These are phyloP conservation scores for Pyrus bretschneideri DNA, from an alignment of 306 rosid genomes.

Conservation along the genomic window DNA sequence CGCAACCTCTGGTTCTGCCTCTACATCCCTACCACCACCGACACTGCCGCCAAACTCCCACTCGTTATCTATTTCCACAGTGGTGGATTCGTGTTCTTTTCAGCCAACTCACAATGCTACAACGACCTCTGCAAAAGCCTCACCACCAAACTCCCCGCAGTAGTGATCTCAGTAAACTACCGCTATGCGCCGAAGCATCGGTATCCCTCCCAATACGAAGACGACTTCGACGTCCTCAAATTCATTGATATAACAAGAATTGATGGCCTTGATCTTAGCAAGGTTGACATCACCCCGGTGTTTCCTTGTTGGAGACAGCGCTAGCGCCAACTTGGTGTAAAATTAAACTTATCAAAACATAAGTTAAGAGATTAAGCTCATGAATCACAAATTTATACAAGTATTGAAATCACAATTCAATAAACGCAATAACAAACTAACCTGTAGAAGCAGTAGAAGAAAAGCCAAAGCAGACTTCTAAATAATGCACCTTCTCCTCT, in stretches of 20 bases:
- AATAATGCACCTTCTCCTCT: no score
- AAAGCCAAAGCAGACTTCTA: no score
- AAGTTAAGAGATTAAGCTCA: no score
- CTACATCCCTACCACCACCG: neutral
- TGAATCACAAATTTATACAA: no score
- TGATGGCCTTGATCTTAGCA: neutral
- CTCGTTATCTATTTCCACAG: constrained; percentile 14
- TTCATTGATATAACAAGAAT: constrained; percentile 1
- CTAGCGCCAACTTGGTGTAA: constrained; percentile 8
- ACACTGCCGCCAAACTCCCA: neutral
- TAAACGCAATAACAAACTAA: no score
- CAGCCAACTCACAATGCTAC: neutral
- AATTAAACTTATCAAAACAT: no score
- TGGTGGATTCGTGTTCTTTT: constrained; percentile 8
- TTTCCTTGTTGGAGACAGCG: constrained; percentile 15
- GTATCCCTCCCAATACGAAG: constrained; percentile 18
- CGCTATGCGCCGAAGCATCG: constrained; percentile 13
- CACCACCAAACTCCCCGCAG: neutral
- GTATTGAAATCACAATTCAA: no score
- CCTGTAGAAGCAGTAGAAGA: no score
- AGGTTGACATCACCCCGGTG: neutral
- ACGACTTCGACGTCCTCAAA: constrained; percentile 13
- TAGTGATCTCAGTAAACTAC: constrained; percentile 19
- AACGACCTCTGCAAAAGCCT: neutral
- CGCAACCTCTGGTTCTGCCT: constrained; percentile 10